phyloP scores from a whole-genome alignment of 305 asterid genomes.

The Rubia peregrina region DNA sequence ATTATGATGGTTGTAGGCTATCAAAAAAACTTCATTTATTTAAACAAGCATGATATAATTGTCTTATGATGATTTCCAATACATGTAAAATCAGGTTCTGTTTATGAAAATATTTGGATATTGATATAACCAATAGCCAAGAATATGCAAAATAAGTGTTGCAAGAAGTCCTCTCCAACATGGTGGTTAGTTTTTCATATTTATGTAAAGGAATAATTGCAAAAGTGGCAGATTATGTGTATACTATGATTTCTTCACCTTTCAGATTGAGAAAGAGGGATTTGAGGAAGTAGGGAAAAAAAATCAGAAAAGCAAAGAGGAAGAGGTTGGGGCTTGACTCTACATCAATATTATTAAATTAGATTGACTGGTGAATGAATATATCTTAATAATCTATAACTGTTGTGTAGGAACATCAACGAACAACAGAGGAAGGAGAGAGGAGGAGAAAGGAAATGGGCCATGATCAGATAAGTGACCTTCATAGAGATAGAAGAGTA shows the following conservation, averaged over 20 bases:
- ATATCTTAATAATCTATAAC: not conserved
- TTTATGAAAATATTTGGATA: slow-evolving; percentile 75
- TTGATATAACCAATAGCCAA: slow-evolving; percentile 83
- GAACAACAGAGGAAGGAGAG: slow-evolving; percentile 97
- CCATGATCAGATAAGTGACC: slow-evolving; percentile 45
- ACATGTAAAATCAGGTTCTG: slow-evolving; percentile 94
- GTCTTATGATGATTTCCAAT: slow-evolving; percentile 13
- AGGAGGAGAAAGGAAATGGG: slow-evolving; percentile 77
- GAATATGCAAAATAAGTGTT: slow-evolving; percentile 73
- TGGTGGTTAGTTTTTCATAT: slow-evolving; percentile 59
- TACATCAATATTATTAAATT: not conserved
- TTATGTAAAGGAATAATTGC: not conserved
- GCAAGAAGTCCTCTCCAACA: slow-evolving; percentile 64
- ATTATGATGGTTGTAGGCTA: not conserved
- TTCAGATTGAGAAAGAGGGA: slow-evolving; percentile 75
- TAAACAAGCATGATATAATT: not conserved
- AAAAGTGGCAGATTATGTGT: not conserved
- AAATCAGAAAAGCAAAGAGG: slow-evolving; percentile 86
- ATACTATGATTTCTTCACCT: not conserved
- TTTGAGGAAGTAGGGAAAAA: slow-evolving; percentile 93
- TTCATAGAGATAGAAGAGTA: slow-evolving; percentile 53
- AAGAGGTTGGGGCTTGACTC: slow-evolving; percentile 51
- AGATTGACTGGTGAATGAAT: not conserved
- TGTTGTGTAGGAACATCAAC: slow-evolving; percentile 51
- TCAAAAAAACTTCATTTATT: not conserved